A percentile compares a stretch with the other conserved stretches of the same genome.
Evolutionary conservation across 2,329 filamentous ascomycete species (phyloP).

Genomic region (Achaetomium macrosporum): DNA sequence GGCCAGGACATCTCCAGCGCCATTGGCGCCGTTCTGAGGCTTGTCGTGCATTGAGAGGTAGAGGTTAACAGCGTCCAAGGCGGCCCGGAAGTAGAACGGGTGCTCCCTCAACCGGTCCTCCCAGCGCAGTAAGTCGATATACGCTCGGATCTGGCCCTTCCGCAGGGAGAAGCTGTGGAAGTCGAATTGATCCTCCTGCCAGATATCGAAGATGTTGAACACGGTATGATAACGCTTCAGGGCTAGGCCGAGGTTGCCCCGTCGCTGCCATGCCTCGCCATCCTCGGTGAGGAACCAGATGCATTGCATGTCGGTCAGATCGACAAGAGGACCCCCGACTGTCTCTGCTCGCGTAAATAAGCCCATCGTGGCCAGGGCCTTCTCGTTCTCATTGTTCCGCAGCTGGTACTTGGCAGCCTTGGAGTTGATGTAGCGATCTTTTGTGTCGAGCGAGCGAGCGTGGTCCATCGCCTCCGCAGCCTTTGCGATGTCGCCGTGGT

Average conservation of each 20-base stretch:
- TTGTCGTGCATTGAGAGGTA: constrained; percentile 77
- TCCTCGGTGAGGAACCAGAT: constrained; percentile 97
- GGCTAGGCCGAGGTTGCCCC: constrained; percentile 75
- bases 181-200: constrained; percentile 98
- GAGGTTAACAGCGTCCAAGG: constrained; percentile 71
- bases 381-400: constrained; percentile 83
- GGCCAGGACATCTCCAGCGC: constrained; percentile 47
- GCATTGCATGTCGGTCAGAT: constrained; percentile 97
- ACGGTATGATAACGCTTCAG: constrained; percentile 88
- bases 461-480: constrained; percentile 85
- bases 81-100: constrained; percentile 83
- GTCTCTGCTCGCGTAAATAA: constrained; percentile 92
- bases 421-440: constrained; percentile 96
- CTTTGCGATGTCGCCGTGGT: constrained; percentile 70
- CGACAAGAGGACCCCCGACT: constrained; percentile 77
- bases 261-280: constrained; percentile 78
- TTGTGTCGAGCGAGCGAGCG: constrained; percentile 77
- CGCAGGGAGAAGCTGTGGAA: constrained; percentile 97
- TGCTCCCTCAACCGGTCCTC: constrained; percentile 88
- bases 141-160: constrained; percentile 91
- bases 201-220: constrained; percentile 89
- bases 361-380: constrained; percentile 80
- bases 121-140: constrained; percentile 95
- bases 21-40: constrained; percentile 60
- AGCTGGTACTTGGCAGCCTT: constrained; percentile 97